A percentile compares a stretch with the other conserved stretches of the same genome.
phyloP scores from a whole-genome alignment of 495 filamentous ascomycete species.

The Pyrenula massariospora region DNA sequence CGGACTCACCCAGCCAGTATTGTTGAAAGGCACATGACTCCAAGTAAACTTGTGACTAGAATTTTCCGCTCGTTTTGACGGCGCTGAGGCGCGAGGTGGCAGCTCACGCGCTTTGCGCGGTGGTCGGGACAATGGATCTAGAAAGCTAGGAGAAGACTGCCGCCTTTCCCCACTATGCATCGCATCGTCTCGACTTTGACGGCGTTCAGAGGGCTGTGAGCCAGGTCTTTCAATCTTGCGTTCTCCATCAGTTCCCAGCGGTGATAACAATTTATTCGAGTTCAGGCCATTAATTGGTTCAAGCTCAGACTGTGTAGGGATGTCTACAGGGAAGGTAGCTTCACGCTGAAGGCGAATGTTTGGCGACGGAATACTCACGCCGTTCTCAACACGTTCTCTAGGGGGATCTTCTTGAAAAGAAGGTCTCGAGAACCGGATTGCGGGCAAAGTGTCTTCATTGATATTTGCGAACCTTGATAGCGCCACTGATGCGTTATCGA shows the following conservation, averaged over 20 bases:
- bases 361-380: neutral
- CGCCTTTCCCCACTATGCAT: neutral
- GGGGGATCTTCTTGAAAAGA: neutral
- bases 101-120: neutral
- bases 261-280: neutral
- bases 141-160: neutral
- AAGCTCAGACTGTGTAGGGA: neutral
- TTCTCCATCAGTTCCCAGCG: neutral
- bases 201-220: neutral
- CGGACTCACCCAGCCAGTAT: conserved; percentile 54
- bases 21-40: conserved; percentile 57
- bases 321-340: neutral
- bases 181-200: neutral
- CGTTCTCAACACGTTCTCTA: neutral
- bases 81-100: conserved; percentile 7
- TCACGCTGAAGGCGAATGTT: neutral
- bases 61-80: conserved; percentile 28
- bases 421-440: conserved; percentile 6
- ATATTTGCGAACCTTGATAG: conserved; percentile 14
- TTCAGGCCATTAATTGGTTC: neutral
- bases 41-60: conserved; percentile 43
- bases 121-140: neutral
- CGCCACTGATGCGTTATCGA: neutral
- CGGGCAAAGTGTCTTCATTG: conserved; percentile 6
- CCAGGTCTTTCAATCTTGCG: neutral